Evolutionary conservation across 2,329 filamentous ascomycete genomes (phyloP), one percentile per base, ranked within the genome.

Genomic region (Myrmaecium sp.): DNA sequence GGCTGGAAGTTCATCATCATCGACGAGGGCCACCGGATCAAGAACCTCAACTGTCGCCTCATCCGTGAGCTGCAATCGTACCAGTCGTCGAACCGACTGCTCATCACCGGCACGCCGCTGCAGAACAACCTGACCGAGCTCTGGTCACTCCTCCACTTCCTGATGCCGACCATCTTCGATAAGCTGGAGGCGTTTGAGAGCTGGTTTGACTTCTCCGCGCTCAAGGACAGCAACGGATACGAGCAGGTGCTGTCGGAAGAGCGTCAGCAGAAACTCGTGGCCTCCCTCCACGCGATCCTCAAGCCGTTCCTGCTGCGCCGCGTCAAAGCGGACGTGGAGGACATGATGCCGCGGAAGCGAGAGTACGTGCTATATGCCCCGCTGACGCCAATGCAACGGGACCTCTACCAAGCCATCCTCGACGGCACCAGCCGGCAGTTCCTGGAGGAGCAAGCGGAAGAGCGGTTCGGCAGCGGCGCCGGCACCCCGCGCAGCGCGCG

Each of bases 1-100:
- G 76, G 83, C 18, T 98, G 89, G 89, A 82, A 91, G 28, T 94
- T 93, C 40, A 94, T 98, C 42, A 89, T 98, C 37, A 92, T 98
- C 33, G 86, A 98, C 39, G 89, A 98, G 54, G 89, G 89, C 0
- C 89, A 98, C 46, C 76, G 89, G 1, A 74, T 98, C 64, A 98
- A 98, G 58, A 98, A 98, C 36, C 76, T 92, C 35, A 84, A 95
- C 26, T 91, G 86, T 16, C 79, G 81, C 31, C 62, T 98, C 0
- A 93, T 95, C 35, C 76, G 81, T 25, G 82, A 93, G 37, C 57
- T 98, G 0, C 72, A 89, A 36, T 75, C 77, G 1, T 95, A 95
- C 43, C 74, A 75, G 14, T 95, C 86, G 0, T 82, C 84, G 0
- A 94, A 91, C 21, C 69, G 89, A 30, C 64, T 98, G 0, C 64